These are phyloP conservation scores for Aspergillus ibericus DNA, from an alignment of 2,329 filamentous ascomycete species.

Conservation along the genomic window DNA sequence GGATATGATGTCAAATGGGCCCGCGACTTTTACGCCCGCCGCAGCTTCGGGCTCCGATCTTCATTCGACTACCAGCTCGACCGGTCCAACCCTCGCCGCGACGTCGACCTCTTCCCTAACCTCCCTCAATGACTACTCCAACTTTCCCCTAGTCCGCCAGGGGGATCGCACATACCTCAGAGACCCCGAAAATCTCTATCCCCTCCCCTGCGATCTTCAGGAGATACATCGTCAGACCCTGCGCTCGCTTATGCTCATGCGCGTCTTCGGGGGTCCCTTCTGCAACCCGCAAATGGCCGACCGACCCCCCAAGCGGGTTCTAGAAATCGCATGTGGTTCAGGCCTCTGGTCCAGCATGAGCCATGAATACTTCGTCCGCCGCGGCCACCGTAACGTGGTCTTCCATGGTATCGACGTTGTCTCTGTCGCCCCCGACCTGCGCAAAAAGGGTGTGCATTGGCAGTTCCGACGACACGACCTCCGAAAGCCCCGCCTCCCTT, in stretches of 20 bases:
- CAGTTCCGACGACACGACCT: constrained; percentile 86
- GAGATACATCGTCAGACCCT: constrained; percentile 87
- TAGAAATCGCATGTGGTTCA: constrained; percentile 85
- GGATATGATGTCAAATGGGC: constrained; percentile 34
- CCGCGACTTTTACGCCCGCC: constrained; percentile 25
- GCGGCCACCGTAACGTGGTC: constrained; percentile 67
- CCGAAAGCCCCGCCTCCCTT: constrained; percentile 72
- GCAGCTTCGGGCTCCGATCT: constrained; percentile 34
- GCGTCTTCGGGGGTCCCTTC: constrained; percentile 77
- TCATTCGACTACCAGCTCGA: constrained; percentile 36
- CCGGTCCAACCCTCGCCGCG: constrained; percentile 27
- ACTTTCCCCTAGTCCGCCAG: constrained; percentile 65
- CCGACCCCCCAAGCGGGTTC: constrained; percentile 70
- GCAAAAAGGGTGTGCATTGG: constrained; percentile 79
- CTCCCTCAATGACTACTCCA: constrained; percentile 40
- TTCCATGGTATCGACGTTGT: constrained; percentile 85
- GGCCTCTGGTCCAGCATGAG: constrained; percentile 89
- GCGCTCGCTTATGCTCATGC: constrained; percentile 75
- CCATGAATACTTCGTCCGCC: constrained; percentile 71
- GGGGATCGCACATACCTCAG: constrained; percentile 82
- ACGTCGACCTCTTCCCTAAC: constrained; percentile 39
- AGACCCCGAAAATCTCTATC: constrained; percentile 71
- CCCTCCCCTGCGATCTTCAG: constrained; percentile 81
- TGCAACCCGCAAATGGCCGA: constrained; percentile 68
- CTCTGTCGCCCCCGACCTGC: constrained; percentile 64